phyloP scores from a whole-genome alignment of 2,329 filamentous ascomycete genomes.

The Aspergillus awamori region DNA sequence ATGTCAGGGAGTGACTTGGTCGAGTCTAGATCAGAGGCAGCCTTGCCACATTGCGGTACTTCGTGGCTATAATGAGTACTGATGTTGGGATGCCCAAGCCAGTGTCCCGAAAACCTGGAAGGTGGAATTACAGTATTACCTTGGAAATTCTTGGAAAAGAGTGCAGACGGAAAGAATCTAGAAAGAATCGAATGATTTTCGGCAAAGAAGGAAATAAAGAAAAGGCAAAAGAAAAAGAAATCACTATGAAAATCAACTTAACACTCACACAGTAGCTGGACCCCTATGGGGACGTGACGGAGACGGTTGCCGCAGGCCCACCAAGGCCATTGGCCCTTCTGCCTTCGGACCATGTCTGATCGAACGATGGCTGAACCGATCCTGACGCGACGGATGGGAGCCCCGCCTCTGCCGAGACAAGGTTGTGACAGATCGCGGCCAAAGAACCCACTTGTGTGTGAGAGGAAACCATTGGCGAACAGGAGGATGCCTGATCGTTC shows the following conservation, averaged over 20 bases:
- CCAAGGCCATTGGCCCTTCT: neutral
- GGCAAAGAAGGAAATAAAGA: neutral
- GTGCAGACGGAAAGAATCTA: neutral
- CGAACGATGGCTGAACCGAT: neutral
- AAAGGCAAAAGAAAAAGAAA: neutral
- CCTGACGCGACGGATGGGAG: neutral
- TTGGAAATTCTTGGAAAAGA: neutral
- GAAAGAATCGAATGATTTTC: neutral
- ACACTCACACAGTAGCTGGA: neutral
- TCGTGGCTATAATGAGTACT: neutral
- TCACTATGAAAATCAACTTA: neutral
- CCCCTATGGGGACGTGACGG: constrained; percentile 1
- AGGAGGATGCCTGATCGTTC: neutral
- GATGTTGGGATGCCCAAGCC: neutral
- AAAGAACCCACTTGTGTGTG: neutral
- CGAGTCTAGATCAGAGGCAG: constrained; percentile 2
- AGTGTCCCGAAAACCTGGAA: neutral
- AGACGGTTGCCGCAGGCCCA: neutral
- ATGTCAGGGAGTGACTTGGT: constrained; percentile 4
- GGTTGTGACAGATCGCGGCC: constrained; percentile 2
- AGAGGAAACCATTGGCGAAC: neutral
- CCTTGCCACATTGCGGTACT: constrained; percentile 8
- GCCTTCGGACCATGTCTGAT: neutral
- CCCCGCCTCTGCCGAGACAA: constrained; percentile 3
- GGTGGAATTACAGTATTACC: neutral